phyloP scores from a whole-genome alignment of 768 basidiomycete species.

The Trametes cinnabarina region DNA sequence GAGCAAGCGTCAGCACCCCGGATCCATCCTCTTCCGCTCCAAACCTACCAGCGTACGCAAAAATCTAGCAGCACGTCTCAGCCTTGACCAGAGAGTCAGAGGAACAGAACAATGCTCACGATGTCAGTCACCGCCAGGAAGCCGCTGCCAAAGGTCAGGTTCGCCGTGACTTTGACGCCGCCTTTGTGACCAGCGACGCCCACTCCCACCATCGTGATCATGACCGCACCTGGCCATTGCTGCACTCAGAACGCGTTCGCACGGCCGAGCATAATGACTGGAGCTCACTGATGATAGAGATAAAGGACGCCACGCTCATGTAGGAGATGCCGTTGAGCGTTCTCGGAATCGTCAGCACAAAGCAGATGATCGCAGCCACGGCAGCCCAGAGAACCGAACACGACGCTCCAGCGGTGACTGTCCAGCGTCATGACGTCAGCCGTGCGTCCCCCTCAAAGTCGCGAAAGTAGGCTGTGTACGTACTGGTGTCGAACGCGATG shows the following conservation, averaged over 20 bases:
- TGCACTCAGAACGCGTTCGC: neutral
- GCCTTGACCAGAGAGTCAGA: neutral
- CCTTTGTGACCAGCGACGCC: conserved; percentile 27
- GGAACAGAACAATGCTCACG: conserved; percentile 14
- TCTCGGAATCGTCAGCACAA: conserved; percentile 29
- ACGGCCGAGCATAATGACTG: no score
- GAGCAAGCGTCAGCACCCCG: neutral
- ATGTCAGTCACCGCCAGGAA: conserved; percentile 33
- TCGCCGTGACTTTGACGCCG: conserved; percentile 16
- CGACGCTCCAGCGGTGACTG: conserved; percentile 31
- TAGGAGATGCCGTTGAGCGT: conserved; percentile 31
- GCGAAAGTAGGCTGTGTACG: conserved; percentile 1
- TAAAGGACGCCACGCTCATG: conserved; percentile 31
- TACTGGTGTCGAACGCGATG: conserved; percentile 33
- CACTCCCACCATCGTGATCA: conserved; percentile 34
- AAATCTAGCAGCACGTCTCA: conserved; percentile 23
- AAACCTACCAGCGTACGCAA: conserved; percentile 27
- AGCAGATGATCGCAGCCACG: conserved; percentile 28
- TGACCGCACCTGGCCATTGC: conserved; percentile 22
- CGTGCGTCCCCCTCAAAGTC: neutral
- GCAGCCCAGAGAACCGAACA: conserved; percentile 32
- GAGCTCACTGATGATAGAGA: conserved; percentile 27
- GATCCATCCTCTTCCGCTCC: no score
- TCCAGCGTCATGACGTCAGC: neutral
- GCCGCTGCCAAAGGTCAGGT: conserved; percentile 25